Evolutionary conservation across 2,329 filamentous ascomycete genomes (phyloP), one percentile per base, ranked within the genome.

Genomic region (Colletotrichum magnum): DNA sequence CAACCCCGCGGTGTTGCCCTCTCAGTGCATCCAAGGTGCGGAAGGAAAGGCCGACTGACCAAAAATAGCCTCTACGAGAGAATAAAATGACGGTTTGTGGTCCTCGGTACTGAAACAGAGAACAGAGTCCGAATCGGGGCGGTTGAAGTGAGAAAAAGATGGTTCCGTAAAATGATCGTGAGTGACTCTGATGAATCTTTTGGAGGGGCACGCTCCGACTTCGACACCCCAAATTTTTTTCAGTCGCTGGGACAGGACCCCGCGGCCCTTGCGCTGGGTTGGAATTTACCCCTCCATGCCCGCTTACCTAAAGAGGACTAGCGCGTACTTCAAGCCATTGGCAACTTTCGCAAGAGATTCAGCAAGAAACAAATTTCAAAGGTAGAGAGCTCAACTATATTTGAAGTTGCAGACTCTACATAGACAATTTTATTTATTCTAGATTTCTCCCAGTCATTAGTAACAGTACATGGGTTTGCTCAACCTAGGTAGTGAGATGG

Each of bases 211-310:
- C 43, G 41, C 67, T 69, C 67, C 63, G 67, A 67, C 63, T 61
- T 69, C 56, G 67, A 67, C 67, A 32, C 52, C 67, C 67, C 51
- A 66, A 69, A 52, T 69, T 69, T 68, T 69, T 68, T 69, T 66
- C 50, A 36, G 41, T 59, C 39, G 43, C 26, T 69, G 56, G 56
- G 26, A 52, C 50, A 66, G 50, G 57, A 69, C 67, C 67, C 67
- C 56, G 67, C 67, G 67, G 67, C 63, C 62, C 67, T 21, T 67
- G 67, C 57, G 57, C 67, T 24, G 51, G 16, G 32, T 36, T 36
- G 32, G 41, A 32, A 52, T 15, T 60, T 67, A 69, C 67, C 67
- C 67, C 67, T 67, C 67, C 67, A 69, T 57, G n/a, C 26, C 26
- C 45, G 28, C 16, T 26, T 66, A 32, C 67, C 63, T 21, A 21